A percentile compares a stretch with the other conserved stretches of the same genome.
Conservation (phyloP, 2,329 filamentous ascomycete species). For the Diplodia corticola region DNA sequence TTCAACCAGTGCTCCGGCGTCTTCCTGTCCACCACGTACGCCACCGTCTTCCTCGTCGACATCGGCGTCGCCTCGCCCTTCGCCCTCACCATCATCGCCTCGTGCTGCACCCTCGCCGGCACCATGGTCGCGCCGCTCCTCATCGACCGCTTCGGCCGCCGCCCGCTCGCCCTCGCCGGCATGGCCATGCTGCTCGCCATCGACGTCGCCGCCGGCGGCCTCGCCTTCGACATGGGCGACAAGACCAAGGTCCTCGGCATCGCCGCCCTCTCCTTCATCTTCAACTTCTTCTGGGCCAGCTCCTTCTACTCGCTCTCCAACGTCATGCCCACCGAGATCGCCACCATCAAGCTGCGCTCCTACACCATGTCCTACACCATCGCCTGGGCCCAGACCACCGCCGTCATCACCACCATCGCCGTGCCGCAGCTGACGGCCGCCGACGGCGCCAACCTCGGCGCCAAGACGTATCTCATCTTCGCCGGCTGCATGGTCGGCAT, state of each 20-base stretch:
- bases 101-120: constrained; percentile 40
- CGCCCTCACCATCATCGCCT: constrained; percentile 61
- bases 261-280: constrained; percentile 7
- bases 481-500: constrained; percentile 49
- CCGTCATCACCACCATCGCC: constrained; percentile 19
- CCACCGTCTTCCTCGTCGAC: constrained; percentile 73
- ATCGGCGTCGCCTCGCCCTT: constrained; percentile 74
- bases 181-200: constrained; percentile 33
- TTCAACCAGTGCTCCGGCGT: constrained; percentile 22
- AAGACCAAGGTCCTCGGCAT: constrained; percentile 1
- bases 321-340: constrained; percentile 16
- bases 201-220: constrained; percentile 2
- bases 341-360: constrained; percentile 16
- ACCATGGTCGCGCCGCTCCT: constrained; percentile 62
- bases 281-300: constrained; percentile 17
- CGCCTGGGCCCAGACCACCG: constrained; percentile 15
- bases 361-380: constrained; percentile 18
- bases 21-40: constrained; percentile 47
- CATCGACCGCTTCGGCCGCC: constrained; percentile 64
- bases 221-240: constrained; percentile 1
- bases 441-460: neutral
- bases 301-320: constrained; percentile 17
- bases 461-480: constrained; percentile 44
- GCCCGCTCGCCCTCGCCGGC: constrained; percentile 48
- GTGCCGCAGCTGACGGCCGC: constrained; percentile 1